Conservation (phyloP, 352 stramenopile genomes). For the Peronosclerospora sorghi region DNA sequence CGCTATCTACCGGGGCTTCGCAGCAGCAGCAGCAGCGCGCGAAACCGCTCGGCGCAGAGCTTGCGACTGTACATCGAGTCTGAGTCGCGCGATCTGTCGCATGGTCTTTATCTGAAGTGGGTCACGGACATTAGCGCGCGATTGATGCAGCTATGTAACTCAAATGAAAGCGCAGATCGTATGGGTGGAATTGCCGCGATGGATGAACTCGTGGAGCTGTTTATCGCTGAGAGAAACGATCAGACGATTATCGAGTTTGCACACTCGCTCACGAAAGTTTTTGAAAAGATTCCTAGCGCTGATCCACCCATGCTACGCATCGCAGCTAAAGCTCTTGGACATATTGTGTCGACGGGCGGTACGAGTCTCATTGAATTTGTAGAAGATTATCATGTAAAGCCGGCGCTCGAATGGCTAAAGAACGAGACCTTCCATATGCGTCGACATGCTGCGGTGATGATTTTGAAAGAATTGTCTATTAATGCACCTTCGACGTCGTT, state of each 20-base stretch:
- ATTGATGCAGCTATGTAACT: slow-evolving; percentile 80
- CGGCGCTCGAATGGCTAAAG: slow-evolving; percentile 80
- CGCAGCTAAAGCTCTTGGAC: slow-evolving; percentile 68
- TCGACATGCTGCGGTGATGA: slow-evolving; percentile 76
- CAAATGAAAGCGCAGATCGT: slow-evolving; percentile 58
- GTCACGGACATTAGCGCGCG: slow-evolving; percentile 72
- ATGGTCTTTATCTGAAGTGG: slow-evolving; percentile 81
- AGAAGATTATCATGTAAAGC: slow-evolving; percentile 82
- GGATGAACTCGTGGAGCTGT: slow-evolving; percentile 83
- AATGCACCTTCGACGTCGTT: slow-evolving; percentile 81
- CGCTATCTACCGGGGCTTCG: slow-evolving; percentile 71
- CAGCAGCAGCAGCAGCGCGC: slow-evolving; percentile 47
- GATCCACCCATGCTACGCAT: slow-evolving; percentile 64
- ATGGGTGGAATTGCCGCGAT: slow-evolving; percentile 83
- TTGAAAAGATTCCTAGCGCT: slow-evolving; percentile 76
- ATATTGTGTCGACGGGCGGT: slow-evolving; percentile 79
- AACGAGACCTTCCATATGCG: slow-evolving; percentile 85
- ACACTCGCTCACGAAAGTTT: slow-evolving; percentile 77
- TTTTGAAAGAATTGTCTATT: slow-evolving; percentile 77
- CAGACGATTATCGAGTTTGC: slow-evolving; percentile 86
- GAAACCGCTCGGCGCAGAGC: slow-evolving; percentile 56
- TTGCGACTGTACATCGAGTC: slow-evolving; percentile 80
- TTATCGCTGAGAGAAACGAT: slow-evolving; percentile 83
- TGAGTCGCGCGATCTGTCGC: slow-evolving; percentile 75
- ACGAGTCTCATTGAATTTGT: slow-evolving; percentile 85